Evolutionary conservation across 2,329 filamentous ascomycete species (phyloP).

Genomic region (Epichloe amarillans): DNA sequence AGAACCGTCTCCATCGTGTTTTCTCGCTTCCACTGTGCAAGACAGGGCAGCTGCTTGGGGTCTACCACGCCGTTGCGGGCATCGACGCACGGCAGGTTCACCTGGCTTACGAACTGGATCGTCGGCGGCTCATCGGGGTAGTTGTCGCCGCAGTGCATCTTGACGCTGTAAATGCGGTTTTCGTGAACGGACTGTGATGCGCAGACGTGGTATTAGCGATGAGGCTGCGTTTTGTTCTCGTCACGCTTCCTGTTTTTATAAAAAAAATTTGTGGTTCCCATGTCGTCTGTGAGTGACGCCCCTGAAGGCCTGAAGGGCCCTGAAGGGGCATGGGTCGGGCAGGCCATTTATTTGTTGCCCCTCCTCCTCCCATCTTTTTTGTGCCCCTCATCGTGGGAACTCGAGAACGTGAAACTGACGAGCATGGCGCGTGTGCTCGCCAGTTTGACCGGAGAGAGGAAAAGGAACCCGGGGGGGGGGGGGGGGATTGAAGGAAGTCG

Average conservation of each 20-base stretch:
- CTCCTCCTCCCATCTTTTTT: no score
- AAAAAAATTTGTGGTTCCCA: neutral
- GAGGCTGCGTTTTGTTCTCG: neutral
- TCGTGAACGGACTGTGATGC: constrained; percentile 70
- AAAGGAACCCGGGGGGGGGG: no score
- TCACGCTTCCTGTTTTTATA: neutral
- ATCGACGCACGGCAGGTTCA: constrained; percentile 95
- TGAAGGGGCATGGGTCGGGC: no score
- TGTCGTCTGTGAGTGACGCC: no score
- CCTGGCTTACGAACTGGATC: constrained; percentile 83
- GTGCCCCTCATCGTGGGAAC: no score
- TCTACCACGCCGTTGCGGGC: constrained; percentile 71
- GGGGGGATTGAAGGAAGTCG: neutral
- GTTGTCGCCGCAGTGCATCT: constrained; percentile 81
- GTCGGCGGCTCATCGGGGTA: constrained; percentile 85
- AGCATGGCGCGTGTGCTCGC: no score
- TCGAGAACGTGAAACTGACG: no score
- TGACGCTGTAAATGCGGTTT: constrained; percentile 97
- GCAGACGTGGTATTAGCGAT: constrained; percentile 5
- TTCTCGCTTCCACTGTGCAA: constrained; percentile 81
- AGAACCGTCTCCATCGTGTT: constrained; percentile 93
- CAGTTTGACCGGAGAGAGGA: neutral
- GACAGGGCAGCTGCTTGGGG: constrained; percentile 66
- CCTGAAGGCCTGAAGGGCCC: no score
- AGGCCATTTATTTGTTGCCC: no score